Conservation (phyloP, 495 filamentous ascomycete genomes). For the Penicillium daleae region DNA sequence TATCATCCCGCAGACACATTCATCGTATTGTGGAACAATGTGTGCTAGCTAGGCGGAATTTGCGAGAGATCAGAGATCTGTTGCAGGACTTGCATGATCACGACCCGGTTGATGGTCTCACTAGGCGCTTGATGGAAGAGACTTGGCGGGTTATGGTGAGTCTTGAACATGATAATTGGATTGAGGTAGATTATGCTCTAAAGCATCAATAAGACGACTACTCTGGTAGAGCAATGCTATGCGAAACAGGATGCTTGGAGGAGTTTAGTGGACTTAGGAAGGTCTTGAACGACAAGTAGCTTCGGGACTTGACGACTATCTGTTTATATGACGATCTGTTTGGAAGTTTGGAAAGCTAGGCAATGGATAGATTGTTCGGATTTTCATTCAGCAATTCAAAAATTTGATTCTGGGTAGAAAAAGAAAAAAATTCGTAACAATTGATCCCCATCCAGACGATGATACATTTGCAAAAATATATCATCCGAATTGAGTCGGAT, state of each 20-base stretch:
- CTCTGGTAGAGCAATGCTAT: background rate
- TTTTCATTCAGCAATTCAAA: no score
- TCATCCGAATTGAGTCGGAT: background rate
- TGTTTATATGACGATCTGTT: background rate
- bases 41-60: background rate
- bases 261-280: background rate
- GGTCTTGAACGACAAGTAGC: background rate
- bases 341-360: no score
- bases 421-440: no score
- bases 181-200: slow-evolving; percentile 3
- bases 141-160: slow-evolving; percentile 2
- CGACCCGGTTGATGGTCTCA: background rate
- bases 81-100: background rate
- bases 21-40: slow-evolving; percentile 2
- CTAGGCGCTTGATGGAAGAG: background rate
- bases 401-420: no score
- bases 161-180: slow-evolving; percentile 4
- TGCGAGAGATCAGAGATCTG: background rate
- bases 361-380: no score
- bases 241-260: background rate
- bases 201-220: background rate
- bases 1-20: background rate
- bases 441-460: background rate
- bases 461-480: no score
- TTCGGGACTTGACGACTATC: background rate